phyloP scores from a whole-genome alignment of 2,329 filamentous ascomycete species.

The Taxawa tesnikishii region DNA sequence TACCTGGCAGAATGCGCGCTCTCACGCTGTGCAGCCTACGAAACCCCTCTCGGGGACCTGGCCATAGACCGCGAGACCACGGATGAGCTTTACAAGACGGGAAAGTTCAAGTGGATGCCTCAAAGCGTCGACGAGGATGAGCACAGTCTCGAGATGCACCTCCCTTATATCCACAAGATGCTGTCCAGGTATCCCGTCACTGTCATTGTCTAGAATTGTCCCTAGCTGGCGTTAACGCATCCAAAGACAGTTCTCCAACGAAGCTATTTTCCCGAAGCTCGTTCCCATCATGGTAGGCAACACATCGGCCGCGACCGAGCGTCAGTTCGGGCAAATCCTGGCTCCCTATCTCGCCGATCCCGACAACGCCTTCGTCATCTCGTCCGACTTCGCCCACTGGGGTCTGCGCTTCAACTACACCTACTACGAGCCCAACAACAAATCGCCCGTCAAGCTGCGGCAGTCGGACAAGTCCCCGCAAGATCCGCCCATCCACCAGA shows the following conservation, averaged over 20 bases:
- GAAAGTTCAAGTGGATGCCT: constrained; percentile 54
- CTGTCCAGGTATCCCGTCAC: constrained; percentile 34
- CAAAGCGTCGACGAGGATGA: constrained; percentile 60
- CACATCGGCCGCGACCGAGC: constrained; percentile 55
- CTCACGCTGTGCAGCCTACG: constrained; percentile 57
- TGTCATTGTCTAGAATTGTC: neutral
- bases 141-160: constrained; percentile 93
- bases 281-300: constrained; percentile 80
- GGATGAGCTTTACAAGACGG: constrained; percentile 37
- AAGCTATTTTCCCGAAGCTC: constrained; percentile 56
- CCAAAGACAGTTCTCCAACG: constrained; percentile 19
- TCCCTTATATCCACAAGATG: constrained; percentile 83
- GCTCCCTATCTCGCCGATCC: constrained; percentile 67
- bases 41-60: constrained; percentile 63
- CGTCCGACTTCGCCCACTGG: constrained; percentile 97
- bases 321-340: constrained; percentile 55
- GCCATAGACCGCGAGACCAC: constrained; percentile 49
- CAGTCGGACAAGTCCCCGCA: constrained; percentile 28
- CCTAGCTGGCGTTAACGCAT: no score
- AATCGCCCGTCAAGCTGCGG: constrained; percentile 30
- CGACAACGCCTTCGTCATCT: constrained; percentile 71
- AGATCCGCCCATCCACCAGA: constrained; percentile 61
- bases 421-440: constrained; percentile 50
- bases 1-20: constrained; percentile 68
- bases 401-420: constrained; percentile 73